phyloP scores from a whole-genome alignment of 768 basidiomycete species.

The Aureoboletus auriporus region DNA sequence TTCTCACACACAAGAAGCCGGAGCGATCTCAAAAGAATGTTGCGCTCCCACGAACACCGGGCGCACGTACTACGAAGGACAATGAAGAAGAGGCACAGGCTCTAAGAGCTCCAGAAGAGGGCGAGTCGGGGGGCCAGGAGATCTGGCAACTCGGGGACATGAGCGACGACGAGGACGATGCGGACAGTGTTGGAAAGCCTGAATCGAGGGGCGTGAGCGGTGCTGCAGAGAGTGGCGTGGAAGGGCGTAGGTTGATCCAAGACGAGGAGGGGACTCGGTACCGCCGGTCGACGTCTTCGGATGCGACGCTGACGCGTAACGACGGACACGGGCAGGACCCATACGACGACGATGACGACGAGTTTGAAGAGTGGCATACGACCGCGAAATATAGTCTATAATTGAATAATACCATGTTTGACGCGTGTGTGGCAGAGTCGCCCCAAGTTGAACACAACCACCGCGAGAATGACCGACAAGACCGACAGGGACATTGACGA shows the following conservation, averaged over 20 bases:
- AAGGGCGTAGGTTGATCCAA: conserved; percentile 42
- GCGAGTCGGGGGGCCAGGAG: conserved; percentile 31
- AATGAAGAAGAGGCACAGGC: conserved; percentile 37
- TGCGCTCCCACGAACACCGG: conserved; percentile 22
- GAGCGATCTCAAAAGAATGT: conserved; percentile 39
- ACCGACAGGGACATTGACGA: conserved; percentile 41
- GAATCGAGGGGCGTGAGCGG: conserved; percentile 15
- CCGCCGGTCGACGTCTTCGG: conserved; percentile 34
- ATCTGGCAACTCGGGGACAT: conserved; percentile 74
- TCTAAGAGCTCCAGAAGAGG: conserved; percentile 33
- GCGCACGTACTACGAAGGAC: conserved; percentile 18
- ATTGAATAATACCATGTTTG: background rate
- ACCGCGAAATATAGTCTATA: conserved; percentile 6
- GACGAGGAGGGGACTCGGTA: conserved; percentile 31
- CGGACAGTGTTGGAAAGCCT: conserved; percentile 36
- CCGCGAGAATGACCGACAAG: conserved; percentile 16
- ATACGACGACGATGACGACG: conserved; percentile 27
- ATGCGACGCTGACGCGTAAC: conserved; percentile 30
- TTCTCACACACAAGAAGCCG: conserved; percentile 90
- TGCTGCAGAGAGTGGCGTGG: conserved; percentile 10
- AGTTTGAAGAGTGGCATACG: conserved; percentile 33
- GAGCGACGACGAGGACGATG: conserved; percentile 60
- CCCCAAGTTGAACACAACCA: background rate
- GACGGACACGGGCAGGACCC: conserved; percentile 10
- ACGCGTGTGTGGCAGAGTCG: conserved; percentile 16